A percentile compares a stretch with the other conserved stretches of the same genome.
Conservation (phyloP, 106 monocot species). For the Gastrodia elata region DNA sequence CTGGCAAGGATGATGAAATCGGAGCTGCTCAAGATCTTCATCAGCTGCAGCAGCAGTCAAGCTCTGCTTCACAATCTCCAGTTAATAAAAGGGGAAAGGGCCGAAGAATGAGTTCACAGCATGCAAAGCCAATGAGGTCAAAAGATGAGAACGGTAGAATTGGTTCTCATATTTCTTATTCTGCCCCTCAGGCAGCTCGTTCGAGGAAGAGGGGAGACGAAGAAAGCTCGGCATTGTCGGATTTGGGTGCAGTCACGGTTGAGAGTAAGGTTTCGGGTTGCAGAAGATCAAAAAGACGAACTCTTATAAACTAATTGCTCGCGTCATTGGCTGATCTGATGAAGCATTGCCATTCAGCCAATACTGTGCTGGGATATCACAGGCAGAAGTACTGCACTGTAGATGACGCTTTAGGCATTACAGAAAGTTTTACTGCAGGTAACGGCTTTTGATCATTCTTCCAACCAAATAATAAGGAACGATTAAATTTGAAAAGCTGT, state of each 20-base stretch:
- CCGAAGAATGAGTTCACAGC: neutral
- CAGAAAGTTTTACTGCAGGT: too few species aligned
- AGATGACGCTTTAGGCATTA: too few species aligned
- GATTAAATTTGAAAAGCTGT: too few species aligned
- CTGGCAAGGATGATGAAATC: neutral
- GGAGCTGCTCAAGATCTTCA: neutral
- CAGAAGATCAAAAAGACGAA: slow-evolving; percentile 12
- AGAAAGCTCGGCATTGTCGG: neutral
- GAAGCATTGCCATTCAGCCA: too few species aligned
- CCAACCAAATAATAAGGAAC: too few species aligned
- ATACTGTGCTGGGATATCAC: too few species aligned
- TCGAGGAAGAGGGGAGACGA: neutral
- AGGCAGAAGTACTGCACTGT: too few species aligned
- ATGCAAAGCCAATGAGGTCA: neutral
- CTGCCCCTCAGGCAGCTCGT: neutral
- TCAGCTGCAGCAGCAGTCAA: slow-evolving; percentile 2
- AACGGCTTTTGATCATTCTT: too few species aligned
- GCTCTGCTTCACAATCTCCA: neutral
- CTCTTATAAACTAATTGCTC: neutral
- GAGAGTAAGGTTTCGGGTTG: slow-evolving; percentile 4
- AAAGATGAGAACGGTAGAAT: neutral
- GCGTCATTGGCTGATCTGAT: too few species aligned
- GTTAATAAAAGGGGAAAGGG: slow-evolving; percentile 1
- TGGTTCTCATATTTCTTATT: neutral
- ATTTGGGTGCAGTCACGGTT: neutral